Percentiles rank a stretch among this genome's conserved stretches.
Evolutionary conservation across 164 flowering plant species (phyloP).

Genomic region (Nelumbo lutea): DNA sequence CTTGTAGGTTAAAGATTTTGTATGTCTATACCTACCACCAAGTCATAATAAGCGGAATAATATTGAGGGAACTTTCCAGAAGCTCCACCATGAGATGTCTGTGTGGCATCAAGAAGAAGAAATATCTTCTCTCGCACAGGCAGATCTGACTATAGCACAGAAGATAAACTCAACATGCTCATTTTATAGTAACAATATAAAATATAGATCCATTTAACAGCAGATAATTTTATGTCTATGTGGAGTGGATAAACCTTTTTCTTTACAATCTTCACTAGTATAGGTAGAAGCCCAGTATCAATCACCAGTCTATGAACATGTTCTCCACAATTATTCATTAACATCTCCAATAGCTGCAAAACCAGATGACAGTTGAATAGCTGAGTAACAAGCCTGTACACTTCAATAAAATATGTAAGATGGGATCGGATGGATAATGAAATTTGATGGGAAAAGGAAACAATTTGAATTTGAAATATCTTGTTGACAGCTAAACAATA

Average conservation of each 20-base stretch:
- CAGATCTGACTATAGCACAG: conserved; percentile 53
- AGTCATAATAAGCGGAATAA: conserved; percentile 76
- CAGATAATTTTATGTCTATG: not conserved
- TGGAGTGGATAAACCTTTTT: conserved; percentile 60
- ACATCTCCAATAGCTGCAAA: conserved; percentile 84
- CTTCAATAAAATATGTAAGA: not conserved
- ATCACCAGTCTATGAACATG: conserved; percentile 70
- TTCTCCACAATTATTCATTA: conserved; percentile 95
- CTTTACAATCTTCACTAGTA: conserved; percentile 93
- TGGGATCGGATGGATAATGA: not conserved
- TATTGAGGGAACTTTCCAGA: conserved; percentile 91
- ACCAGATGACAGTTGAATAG: conserved; percentile 7
- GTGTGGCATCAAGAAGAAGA: conserved; percentile 95
- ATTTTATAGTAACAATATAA: not conserved
- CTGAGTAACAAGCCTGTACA: not conserved
- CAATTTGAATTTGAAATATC: too few species aligned
- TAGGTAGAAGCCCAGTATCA: conserved; percentile 64
- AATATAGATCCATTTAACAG: not conserved
- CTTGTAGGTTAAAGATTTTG: not conserved
- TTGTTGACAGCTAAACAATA: not conserved
- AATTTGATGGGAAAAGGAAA: too few species aligned
- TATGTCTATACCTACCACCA: conserved; percentile 74
- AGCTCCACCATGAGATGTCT: conserved; percentile 92
- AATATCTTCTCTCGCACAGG: conserved; percentile 86
- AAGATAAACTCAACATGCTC: not conserved